Evolutionary conservation across 2,329 filamentous ascomycete species (phyloP).

Genomic region (Mycogone perniciosa): DNA sequence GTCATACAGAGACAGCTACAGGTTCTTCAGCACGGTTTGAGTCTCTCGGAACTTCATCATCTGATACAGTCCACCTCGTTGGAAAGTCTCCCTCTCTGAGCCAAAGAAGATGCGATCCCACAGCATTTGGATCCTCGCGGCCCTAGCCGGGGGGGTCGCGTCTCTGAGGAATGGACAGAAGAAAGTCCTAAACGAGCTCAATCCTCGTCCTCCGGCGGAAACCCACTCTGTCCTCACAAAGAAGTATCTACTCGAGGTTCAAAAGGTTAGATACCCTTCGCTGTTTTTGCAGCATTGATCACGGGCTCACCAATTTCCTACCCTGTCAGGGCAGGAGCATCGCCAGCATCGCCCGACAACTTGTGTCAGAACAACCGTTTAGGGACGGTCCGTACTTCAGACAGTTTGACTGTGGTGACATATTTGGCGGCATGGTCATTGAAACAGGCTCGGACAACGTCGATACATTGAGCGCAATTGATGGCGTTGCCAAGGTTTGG

Average conservation of each 20-base stretch:
- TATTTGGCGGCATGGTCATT: conserved; percentile 31
- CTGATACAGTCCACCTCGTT: too few relatives aligned
- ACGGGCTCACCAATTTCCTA: not conserved
- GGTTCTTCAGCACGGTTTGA: too few relatives aligned
- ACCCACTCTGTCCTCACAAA: conserved; percentile 14
- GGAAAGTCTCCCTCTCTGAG: not conserved
- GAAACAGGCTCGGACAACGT: conserved; percentile 26
- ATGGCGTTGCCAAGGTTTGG: conserved; percentile 33
- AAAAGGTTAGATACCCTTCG: conserved; percentile 6
- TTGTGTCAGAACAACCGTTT: conserved; percentile 11
- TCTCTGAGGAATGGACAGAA: not conserved
- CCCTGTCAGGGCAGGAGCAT: conserved; percentile 11
- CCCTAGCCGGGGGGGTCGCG: not conserved
- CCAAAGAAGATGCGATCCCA: conserved; percentile 2
- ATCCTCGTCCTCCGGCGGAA: not conserved
- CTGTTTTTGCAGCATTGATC: not conserved
- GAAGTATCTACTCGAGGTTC: conserved; percentile 21
- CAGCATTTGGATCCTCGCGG: conserved; percentile 1
- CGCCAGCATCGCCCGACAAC: conserved; percentile 17
- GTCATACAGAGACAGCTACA: too few relatives aligned
- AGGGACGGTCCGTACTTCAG: conserved; percentile 17
- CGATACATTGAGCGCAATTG: conserved; percentile 26
- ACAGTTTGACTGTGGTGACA: conserved; percentile 28
- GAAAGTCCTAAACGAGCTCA: not conserved
- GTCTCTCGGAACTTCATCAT: too few relatives aligned